phyloP scores from a whole-genome alignment of 2,329 filamentous ascomycete species.

The Nigrospora sphaerica region DNA sequence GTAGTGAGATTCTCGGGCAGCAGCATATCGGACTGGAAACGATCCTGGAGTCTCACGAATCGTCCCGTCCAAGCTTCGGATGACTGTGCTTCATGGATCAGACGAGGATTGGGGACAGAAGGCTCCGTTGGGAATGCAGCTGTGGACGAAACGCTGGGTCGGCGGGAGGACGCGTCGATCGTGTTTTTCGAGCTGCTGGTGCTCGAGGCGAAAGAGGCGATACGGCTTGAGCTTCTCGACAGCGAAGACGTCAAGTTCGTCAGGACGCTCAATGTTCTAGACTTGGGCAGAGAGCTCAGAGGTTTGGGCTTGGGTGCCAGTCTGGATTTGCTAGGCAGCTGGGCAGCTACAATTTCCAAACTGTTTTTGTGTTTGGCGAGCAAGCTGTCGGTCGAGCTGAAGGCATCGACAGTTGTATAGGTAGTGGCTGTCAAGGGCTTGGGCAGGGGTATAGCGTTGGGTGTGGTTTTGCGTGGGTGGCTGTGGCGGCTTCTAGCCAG shows the following conservation, averaged over 20 bases:
- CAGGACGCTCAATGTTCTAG: constrained; percentile 36
- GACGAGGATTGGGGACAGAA: constrained; percentile 10
- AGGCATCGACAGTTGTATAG: constrained; percentile 1
- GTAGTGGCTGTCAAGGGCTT: constrained; percentile 8
- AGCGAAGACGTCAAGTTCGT: constrained; percentile 38
- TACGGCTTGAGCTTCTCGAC: constrained; percentile 27
- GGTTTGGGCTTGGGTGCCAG: constrained; percentile 4
- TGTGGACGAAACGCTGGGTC: constrained; percentile 2
- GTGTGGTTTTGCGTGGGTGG: background rate
- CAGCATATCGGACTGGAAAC: constrained; percentile 36
- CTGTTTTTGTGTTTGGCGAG: constrained; percentile 8
- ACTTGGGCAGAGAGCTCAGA: constrained; percentile 29
- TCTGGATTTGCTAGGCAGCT: constrained; percentile 2
- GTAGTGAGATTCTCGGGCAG: constrained; percentile 15
- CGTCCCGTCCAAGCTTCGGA: constrained; percentile 56
- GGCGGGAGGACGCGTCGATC: no score
- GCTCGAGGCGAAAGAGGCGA: constrained; percentile 24
- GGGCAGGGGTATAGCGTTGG: constrained; percentile 4
- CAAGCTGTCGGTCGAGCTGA: constrained; percentile 4
- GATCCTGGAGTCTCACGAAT: constrained; percentile 50
- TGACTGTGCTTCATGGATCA: constrained; percentile 34
- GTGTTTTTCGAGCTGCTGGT: no score
- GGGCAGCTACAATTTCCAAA: constrained; percentile 4
- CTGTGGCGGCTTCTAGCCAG: background rate
- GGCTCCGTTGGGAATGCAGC: background rate